These are phyloP conservation scores for Coleophoma crateriformis DNA, from an alignment of 2,329 filamentous ascomycete species.

Conservation along the genomic window DNA sequence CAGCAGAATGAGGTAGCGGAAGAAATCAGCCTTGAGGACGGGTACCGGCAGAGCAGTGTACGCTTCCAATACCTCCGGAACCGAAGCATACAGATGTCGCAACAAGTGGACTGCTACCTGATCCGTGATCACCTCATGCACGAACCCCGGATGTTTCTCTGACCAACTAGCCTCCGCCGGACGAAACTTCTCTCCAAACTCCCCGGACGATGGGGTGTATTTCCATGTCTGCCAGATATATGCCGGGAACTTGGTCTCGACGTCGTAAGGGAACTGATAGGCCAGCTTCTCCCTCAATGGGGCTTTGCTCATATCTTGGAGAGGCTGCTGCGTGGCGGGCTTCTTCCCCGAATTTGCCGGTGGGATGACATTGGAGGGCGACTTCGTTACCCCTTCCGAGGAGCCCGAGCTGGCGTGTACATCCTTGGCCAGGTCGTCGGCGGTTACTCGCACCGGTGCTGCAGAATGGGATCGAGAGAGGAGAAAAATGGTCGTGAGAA, in stretches of 20 bases:
- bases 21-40: slow-evolving; percentile 71
- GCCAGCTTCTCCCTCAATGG: slow-evolving; percentile 75
- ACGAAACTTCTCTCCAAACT: slow-evolving; percentile 71
- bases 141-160: slow-evolving; percentile 78
- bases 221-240: slow-evolving; percentile 99
- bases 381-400: slow-evolving; percentile 1
- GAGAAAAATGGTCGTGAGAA: slow-evolving; percentile 66
- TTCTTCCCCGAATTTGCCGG: slow-evolving; percentile 7
- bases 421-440: neutral
- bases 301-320: slow-evolving; percentile 60
- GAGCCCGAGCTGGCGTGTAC: neutral
- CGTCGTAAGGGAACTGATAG: slow-evolving; percentile 91
- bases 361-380: slow-evolving; percentile 5
- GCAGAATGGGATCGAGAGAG: slow-evolving; percentile 54
- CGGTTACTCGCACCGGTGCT: slow-evolving; percentile 1
- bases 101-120: slow-evolving; percentile 76
- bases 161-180: slow-evolving; percentile 88
- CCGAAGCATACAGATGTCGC: slow-evolving; percentile 76
- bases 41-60: slow-evolving; percentile 68
- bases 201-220: slow-evolving; percentile 67
- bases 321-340: slow-evolving; percentile 13
- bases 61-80: slow-evolving; percentile 74
- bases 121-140: slow-evolving; percentile 97
- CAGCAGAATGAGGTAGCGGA: slow-evolving; percentile 66
- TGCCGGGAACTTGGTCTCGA: slow-evolving; percentile 83